Conservation (phyloP, 306 rosid species). For the Erythrophleum fordii region DNA sequence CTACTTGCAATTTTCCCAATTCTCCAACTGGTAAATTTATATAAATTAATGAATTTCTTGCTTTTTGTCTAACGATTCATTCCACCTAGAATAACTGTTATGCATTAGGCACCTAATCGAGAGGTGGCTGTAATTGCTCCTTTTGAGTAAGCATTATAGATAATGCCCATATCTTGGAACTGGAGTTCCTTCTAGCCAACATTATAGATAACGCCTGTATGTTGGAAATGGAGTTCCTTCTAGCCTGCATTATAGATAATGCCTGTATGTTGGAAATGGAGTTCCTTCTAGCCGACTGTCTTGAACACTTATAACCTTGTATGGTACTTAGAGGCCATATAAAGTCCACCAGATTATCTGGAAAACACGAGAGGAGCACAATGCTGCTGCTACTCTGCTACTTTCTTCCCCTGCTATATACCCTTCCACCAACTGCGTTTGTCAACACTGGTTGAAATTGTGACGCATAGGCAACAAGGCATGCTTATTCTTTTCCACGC, state of each 20-base stretch:
- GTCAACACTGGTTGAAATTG: conserved; percentile 10
- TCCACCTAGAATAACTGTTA: background rate
- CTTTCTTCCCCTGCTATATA: background rate
- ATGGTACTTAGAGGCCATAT: conserved; percentile 6
- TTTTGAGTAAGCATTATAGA: background rate
- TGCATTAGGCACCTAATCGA: background rate
- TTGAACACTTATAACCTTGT: background rate
- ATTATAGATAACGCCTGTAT: background rate
- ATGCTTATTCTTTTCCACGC: background rate
- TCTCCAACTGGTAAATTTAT: background rate
- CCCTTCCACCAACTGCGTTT: conserved; percentile 8
- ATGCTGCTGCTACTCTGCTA: background rate
- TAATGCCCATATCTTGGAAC: background rate
- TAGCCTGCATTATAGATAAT: too few relatives aligned
- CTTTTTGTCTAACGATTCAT: background rate
- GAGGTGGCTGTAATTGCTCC: conserved; percentile 4
- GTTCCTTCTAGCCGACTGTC: background rate
- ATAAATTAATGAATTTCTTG: background rate
- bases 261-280: conserved; percentile 27
- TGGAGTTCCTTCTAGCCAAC: background rate
- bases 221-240: background rate
- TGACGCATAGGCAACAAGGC: background rate
- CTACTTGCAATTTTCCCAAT: background rate
- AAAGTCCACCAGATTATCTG: background rate
- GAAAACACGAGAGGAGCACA: background rate